phyloP scores from a whole-genome alignment of 1,284 basidiomycete genomes.

The Trichosporon inkin region DNA sequence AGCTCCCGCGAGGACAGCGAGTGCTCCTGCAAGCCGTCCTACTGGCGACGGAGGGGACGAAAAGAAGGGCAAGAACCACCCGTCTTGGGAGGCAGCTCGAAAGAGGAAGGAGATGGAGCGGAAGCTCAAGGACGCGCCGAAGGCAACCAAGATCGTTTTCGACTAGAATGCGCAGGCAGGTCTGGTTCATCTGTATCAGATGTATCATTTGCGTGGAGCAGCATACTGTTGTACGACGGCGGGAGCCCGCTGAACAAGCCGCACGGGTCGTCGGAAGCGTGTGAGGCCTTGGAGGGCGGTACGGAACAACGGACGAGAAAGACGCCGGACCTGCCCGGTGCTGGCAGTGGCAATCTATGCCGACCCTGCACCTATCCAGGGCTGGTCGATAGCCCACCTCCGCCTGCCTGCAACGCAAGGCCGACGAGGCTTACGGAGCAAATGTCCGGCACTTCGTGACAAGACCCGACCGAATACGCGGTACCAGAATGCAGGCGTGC shows the following conservation, averaged over 20 bases:
- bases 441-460: too few relatives aligned
- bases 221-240: too few relatives aligned
- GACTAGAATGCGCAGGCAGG: constrained; percentile 35
- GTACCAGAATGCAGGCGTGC: too few relatives aligned
- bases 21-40: not conserved
- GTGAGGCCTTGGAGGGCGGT: not conserved
- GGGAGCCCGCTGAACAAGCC: too few relatives aligned
- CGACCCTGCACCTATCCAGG: not conserved
- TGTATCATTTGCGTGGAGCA: too few relatives aligned
- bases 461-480: too few relatives aligned
- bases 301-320: not conserved
- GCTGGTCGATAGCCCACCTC: not conserved
- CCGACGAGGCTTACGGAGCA: too few relatives aligned
- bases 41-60: not conserved
- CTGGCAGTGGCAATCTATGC: not conserved
- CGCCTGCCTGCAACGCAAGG: not conserved
- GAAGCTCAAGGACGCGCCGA: constrained; percentile 39
- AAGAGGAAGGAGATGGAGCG: constrained; percentile 61
- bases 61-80: constrained; percentile 58
- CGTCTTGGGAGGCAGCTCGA: constrained; percentile 88
- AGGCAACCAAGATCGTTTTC: constrained; percentile 55
- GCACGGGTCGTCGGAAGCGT: not conserved
- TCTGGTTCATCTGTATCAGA: too few relatives aligned
- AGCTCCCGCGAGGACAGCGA: not conserved
- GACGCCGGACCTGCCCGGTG: constrained; percentile 1